Conservation (phyloP, 371 early-diverging fungal genomes). For the Amoeboaphelidium occidentale region DNA sequence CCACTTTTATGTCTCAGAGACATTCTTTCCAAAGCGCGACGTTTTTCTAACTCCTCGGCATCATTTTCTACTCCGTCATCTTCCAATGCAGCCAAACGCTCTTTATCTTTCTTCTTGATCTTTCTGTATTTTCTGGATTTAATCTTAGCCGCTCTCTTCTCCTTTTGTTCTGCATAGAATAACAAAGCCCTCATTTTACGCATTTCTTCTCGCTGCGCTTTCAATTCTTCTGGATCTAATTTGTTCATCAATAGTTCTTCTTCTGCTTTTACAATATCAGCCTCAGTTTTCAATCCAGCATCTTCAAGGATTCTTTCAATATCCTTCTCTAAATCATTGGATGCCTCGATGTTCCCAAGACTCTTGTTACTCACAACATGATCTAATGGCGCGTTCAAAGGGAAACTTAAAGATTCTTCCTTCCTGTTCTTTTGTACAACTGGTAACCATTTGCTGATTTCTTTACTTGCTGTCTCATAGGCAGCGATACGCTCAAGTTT, state of each 20-base stretch:
- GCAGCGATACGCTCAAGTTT: constrained; percentile 61
- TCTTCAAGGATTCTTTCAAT: constrained; percentile 35
- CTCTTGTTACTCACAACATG: not conserved
- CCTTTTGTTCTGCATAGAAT: constrained; percentile 74
- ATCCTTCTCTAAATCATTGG: constrained; percentile 49
- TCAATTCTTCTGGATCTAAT: constrained; percentile 12
- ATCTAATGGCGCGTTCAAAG: constrained; percentile 17
- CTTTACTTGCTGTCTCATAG: constrained; percentile 43
- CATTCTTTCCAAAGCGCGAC: constrained; percentile 41
- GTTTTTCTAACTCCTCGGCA: not conserved
- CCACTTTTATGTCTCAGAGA: constrained; percentile 74
- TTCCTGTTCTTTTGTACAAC: constrained; percentile 53
- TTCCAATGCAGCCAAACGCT: constrained; percentile 12
- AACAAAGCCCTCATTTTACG: constrained; percentile 71
- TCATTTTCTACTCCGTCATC: constrained; percentile 1
- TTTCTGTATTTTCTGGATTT: constrained; percentile 80
- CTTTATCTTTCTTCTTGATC: constrained; percentile 25
- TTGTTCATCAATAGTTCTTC: not conserved
- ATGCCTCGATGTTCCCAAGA: constrained; percentile 7
- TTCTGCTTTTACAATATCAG: not conserved
- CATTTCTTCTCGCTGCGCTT: constrained; percentile 41
- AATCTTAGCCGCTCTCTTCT: constrained; percentile 78
- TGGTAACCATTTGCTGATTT: constrained; percentile 56
- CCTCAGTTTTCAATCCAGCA: constrained; percentile 35
- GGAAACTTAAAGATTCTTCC: constrained; percentile 60